Percentiles rank a stretch among this genome's conserved stretches.
Evolutionary conservation across 2,329 filamentous ascomycete genomes (phyloP).

Genomic region (Alternaria brassicae): DNA sequence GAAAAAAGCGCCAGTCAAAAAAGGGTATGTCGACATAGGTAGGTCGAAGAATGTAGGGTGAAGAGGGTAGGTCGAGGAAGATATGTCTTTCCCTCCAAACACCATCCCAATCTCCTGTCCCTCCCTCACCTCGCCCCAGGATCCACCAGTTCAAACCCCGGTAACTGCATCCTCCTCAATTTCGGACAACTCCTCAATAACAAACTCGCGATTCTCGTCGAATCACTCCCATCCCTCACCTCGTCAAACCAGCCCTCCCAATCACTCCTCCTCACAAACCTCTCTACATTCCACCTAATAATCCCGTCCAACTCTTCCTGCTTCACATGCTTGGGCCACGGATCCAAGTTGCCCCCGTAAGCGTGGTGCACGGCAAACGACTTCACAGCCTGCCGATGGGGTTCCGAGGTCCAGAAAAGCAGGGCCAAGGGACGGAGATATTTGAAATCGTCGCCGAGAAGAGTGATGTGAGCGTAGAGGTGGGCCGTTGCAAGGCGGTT

Average conservation of each 20-base stretch:
- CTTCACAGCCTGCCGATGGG: constrained; percentile 13
- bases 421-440: constrained; percentile 20
- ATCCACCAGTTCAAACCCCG: constrained; percentile 26
- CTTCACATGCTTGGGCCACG: constrained; percentile 16
- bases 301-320: constrained; percentile 6
- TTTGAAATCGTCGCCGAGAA: constrained; percentile 12
- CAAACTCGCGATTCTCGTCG: constrained; percentile 19
- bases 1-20: not conserved
- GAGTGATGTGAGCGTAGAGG: constrained; percentile 21
- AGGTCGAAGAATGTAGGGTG: no score
- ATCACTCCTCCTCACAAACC: constrained; percentile 10
- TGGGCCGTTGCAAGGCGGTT: constrained; percentile 24
- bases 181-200: constrained; percentile 21
- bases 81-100: no score
- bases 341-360: constrained; percentile 22
- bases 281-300: constrained; percentile 5
- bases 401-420: constrained; percentile 18
- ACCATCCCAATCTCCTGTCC: not conserved
- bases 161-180: constrained; percentile 21
- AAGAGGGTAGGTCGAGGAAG: no score
- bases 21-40: no score
- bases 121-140: constrained; percentile 6
- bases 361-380: constrained; percentile 17
- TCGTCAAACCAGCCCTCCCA: constrained; percentile 12
- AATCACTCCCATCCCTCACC: constrained; percentile 21